These are phyloP conservation scores for Bruguiera hainesii DNA, from an alignment of 441 rosid genomes.

Conservation along the genomic window DNA sequence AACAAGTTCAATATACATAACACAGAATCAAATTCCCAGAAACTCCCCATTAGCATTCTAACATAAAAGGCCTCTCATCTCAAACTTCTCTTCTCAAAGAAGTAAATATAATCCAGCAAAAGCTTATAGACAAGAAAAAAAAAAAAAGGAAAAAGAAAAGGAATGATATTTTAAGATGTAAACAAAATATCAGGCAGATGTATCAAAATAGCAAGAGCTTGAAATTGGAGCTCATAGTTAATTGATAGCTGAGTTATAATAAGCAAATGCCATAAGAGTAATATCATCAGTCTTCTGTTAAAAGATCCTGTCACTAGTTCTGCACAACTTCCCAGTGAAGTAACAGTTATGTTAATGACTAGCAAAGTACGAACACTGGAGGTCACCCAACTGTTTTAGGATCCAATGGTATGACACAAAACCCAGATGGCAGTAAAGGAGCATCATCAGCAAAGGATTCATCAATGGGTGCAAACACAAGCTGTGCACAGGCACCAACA, in stretches of 20 bases:
- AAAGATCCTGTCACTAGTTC: background rate
- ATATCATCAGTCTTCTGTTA: background rate
- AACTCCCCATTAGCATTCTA: no score
- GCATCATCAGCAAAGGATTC: slow-evolving; percentile 95
- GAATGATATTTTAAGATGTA: background rate
- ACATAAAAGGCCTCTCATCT: background rate
- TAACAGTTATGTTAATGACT: background rate
- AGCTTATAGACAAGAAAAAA: background rate
- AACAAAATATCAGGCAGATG: background rate
- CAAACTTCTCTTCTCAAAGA: background rate
- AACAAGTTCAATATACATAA: no score
- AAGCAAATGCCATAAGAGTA: background rate
- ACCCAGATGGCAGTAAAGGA: slow-evolving; percentile 84
- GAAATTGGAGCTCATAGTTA: no score
- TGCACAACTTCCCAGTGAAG: background rate
- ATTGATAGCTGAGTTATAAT: background rate
- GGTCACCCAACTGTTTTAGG: slow-evolving; percentile 59
- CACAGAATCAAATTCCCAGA: no score
- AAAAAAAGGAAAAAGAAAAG: background rate
- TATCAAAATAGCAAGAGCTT: no score
- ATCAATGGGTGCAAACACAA: slow-evolving; percentile 88
- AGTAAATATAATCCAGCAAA: background rate
- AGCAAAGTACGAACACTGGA: background rate
- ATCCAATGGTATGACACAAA: slow-evolving; percentile 82
- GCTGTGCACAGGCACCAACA: slow-evolving; percentile 87